These are phyloP conservation scores for Marsdenia floribunda DNA, from an alignment of 257 asterid genomes.

Conservation along the genomic window DNA sequence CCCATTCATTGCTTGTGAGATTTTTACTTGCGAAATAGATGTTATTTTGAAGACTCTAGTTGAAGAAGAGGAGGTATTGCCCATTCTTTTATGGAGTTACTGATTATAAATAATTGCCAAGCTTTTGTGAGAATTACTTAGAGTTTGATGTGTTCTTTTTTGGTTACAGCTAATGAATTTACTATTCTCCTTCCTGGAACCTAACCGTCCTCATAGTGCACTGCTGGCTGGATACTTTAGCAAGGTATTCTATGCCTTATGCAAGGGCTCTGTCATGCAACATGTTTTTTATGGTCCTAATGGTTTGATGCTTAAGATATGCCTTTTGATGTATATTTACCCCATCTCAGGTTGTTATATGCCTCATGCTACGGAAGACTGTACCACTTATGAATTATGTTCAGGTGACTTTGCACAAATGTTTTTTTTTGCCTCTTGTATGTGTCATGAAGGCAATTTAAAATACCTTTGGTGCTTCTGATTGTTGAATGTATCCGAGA, in stretches of 20 bases:
- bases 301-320: conserved; percentile 13
- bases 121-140: conserved; percentile 9
- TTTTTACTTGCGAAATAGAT: conserved; percentile 94
- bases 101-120: conserved; percentile 2
- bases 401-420: conserved; percentile 43
- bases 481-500: neutral
- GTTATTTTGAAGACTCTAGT: conserved; percentile 93
- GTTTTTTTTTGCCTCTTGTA: neutral
- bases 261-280: neutral
- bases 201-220: conserved; percentile 80
- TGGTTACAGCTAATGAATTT: conserved; percentile 81
- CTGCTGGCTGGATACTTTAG: conserved; percentile 94
- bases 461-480: neutral
- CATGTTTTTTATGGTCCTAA: neutral
- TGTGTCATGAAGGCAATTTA: neutral
- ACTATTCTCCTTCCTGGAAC: conserved; percentile 94
- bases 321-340: conserved; percentile 25
- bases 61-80: conserved; percentile 82
- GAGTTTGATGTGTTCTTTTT: conserved; percentile 16
- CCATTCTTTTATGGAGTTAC: conserved; percentile 10
- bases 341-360: conserved; percentile 74
- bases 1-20: conserved; percentile 95
- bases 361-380: conserved; percentile 90
- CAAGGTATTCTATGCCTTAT: conserved; percentile 52
- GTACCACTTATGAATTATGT: conserved; percentile 81